Base-by-base conservation (phyloP, 345 rosid genomes). In the Populus tremula region DNA sequence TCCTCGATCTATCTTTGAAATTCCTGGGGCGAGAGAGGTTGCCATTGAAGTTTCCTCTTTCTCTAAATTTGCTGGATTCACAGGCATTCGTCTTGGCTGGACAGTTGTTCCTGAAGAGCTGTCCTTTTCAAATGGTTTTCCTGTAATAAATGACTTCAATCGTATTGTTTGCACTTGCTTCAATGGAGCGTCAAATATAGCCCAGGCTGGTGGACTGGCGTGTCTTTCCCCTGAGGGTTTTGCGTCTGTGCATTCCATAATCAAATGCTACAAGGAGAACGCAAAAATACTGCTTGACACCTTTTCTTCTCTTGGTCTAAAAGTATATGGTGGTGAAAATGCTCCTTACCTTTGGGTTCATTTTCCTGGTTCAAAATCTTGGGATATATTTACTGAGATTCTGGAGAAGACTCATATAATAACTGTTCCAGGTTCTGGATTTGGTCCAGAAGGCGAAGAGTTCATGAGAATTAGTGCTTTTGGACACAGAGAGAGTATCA, bases 291-390 rank as follows among this genome's bases (percentile, higher is more conserved):
- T 94, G 14, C 78, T 83, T 25, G 84, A 92, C 18, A 81, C 94
- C 20, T 79, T 92, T 20, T 66, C 75, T 64, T 85, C 90, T 10
- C 79, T 88, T 1, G 93, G 92, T 2, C 75, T 86, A 25, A 83
- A 84, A 43, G 91, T 86, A 16, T 89, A 88, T 49, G 98, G 96
- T 33, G 96, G 97, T 31, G 80, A 82, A 77, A 94, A 91, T 72
- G 92, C 96, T 11, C 97, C 96, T 0, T 94, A 94, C 77, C 82
- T 84, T 10, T 92, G 96, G 97, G 93, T 92, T 3, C 93, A 91
- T 50, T 89, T 91, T 74, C 91, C 80, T 0, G 90, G 92, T 56
- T 78, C 82, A 23, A 90, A 85, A 65, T 92, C 96, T 20, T 92
- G 98, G 98, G 87, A 89, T 27, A 80, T 91, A 50, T 94, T 94